Evolutionary conservation across 495 filamentous ascomycete genomes (phyloP).

Genomic region (Daldinia caldariorum): DNA sequence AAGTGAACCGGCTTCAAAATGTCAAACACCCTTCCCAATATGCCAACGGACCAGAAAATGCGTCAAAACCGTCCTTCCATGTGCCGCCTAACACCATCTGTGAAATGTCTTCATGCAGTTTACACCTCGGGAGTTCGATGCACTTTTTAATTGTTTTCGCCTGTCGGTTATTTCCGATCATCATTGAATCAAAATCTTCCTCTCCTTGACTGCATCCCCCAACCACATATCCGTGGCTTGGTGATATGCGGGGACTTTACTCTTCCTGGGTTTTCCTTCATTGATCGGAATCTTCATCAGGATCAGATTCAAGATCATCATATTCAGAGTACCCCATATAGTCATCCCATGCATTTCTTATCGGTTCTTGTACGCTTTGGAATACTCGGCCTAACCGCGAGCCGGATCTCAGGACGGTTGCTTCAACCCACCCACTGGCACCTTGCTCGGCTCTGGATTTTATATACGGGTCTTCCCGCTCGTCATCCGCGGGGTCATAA

Average conservation of each 20-base stretch:
- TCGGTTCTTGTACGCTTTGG: not conserved
- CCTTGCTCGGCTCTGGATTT: constrained; percentile 15
- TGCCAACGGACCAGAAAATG: constrained; percentile 35
- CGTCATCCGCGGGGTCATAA: constrained; percentile 24
- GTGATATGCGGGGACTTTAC: not conserved
- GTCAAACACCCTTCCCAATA: not conserved
- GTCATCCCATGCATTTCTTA: constrained; percentile 23
- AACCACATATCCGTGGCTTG: not conserved
- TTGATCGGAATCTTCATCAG: not conserved
- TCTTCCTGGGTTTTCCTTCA: not conserved
- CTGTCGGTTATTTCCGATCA: not conserved
- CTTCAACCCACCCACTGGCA: constrained; percentile 12
- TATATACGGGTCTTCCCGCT: constrained; percentile 15
- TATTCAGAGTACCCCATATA: constrained; percentile 34
- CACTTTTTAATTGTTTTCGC: not conserved
- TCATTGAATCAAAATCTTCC: constrained; percentile 6
- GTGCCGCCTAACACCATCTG: constrained; percentile 23
- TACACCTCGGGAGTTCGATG: not conserved
- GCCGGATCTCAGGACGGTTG: constrained; percentile 13
- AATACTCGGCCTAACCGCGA: not conserved
- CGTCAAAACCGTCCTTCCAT: not conserved
- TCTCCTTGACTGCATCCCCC: not conserved
- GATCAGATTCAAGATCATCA: constrained; percentile 8
- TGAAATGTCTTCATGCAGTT: constrained; percentile 24
- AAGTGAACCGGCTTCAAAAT: constrained; percentile 10